Evolutionary conservation across 371 early-diverging fungal species (phyloP), one percentile per base, ranked within the genome.

Genomic region (Mycotypha africana): DNA sequence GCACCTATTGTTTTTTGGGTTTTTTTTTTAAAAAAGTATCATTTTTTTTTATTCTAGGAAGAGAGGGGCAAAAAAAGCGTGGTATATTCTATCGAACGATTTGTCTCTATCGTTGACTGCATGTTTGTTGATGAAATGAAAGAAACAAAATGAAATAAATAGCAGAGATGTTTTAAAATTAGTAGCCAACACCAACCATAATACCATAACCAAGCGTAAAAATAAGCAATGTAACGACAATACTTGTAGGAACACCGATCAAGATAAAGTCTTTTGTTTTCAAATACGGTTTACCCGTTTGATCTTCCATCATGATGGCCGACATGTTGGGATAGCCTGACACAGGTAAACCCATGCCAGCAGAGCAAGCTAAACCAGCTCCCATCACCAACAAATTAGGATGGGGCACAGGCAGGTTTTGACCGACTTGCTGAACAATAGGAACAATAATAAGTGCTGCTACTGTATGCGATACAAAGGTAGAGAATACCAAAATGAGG

Each of bases 251-350:
- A 7, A 93, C 49, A 28, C 97, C 97, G 12, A 81, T 83, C 50
- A 78, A 79, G 39, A 95, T 47, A 51, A 97, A 96, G 62, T 97
- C 97, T 33, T 58, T 60, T 2, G 92, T 87, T 21, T 53, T 63
- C 37, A 97, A 62, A 56, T 92, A 97, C 21, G 89, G 91, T 38
- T 72, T 77, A n/a, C 97, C 97, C 31, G 86, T 79, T 3, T 79
- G 81, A 63, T 95, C 92, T 68, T 97, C 97, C 59, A 92, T 71
- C 75, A 90, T 87, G 39, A 94, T 84, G 11, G 96, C 95, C 46
- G 89, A 91, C 93, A 97, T 95, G 58, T 97, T 97, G 0, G 98
- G 98, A 67, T 93, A 95, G 1, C 93, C 91, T 2, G 86, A 91
- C 4, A 97, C 91, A 0, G 95, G 97, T 3, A 97, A 68, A 25